phyloP scores from a whole-genome alignment of 2,329 filamentous ascomycete species.

The Sarocladiaceae sp. region DNA sequence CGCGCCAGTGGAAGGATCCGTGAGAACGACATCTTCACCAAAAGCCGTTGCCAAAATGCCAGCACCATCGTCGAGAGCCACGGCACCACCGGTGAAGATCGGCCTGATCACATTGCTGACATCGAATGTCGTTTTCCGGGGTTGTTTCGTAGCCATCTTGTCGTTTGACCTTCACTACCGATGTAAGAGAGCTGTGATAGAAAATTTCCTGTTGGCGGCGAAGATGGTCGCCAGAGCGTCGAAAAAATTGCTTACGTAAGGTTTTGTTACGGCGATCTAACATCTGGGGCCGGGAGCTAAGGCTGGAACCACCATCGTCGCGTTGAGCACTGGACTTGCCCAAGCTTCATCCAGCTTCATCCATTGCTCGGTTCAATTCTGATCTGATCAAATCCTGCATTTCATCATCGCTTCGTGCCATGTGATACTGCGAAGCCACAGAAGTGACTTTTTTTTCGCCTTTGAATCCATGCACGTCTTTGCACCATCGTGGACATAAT shows the following conservation, averaged over 20 bases:
- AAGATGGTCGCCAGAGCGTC: conserved; percentile 7
- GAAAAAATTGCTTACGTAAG: conserved; percentile 2
- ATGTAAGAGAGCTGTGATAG: conserved; percentile 5
- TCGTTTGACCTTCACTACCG: conserved; percentile 13
- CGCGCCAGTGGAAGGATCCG: conserved; percentile 76
- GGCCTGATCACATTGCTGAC: conserved; percentile 79
- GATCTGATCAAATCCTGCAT: too few relatives aligned
- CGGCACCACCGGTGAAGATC: conserved; percentile 87
- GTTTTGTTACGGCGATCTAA: not conserved
- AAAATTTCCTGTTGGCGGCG: conserved; percentile 11
- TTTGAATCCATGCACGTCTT: not conserved
- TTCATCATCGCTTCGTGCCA: too few relatives aligned
- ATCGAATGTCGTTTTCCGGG: conserved; percentile 85
- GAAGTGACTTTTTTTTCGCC: not conserved
- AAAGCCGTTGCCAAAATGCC: conserved; percentile 81
- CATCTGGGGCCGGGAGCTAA: conserved; percentile 1
- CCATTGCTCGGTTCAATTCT: too few relatives aligned
- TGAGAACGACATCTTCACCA: conserved; percentile 88
- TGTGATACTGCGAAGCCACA: too few relatives aligned
- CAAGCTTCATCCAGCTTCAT: too few relatives aligned
- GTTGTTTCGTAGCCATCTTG: conserved; percentile 57
- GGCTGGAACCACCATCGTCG: not conserved
- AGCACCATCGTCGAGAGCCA: conserved; percentile 77
- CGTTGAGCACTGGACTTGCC: too few relatives aligned
- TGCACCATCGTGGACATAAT: conserved; percentile 31